Percentiles rank a stretch among this genome's conserved stretches.
phyloP scores from a whole-genome alignment of 2,329 filamentous ascomycete genomes.

The Fusarium tupiense region DNA sequence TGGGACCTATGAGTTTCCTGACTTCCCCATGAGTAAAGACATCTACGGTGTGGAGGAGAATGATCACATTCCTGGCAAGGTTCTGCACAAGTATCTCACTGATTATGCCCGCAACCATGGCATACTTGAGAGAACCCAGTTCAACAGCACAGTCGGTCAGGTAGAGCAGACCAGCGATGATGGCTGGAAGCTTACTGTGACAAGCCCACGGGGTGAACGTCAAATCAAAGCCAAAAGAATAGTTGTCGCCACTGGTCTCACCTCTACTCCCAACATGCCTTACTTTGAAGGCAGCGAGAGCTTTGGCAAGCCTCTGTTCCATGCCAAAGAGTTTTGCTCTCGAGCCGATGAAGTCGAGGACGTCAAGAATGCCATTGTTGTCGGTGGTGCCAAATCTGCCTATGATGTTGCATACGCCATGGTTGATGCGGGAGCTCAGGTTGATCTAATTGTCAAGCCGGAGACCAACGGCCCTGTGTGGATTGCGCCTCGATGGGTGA shows the following conservation, averaged over 20 bases:
- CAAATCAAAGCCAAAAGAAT: constrained; percentile 45
- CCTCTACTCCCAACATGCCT: constrained; percentile 55
- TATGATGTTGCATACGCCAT: constrained; percentile 65
- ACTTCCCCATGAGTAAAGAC: constrained; percentile 65
- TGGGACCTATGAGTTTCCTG: constrained; percentile 62
- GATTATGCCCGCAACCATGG: constrained; percentile 55
- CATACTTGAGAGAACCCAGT: constrained; percentile 56
- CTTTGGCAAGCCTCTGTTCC: constrained; percentile 53
- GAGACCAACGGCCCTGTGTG: constrained; percentile 1
- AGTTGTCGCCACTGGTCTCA: constrained; percentile 60
- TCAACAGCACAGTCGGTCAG: constrained; percentile 60
- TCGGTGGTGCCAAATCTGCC: constrained; percentile 67
- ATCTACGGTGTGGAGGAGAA: constrained; percentile 51
- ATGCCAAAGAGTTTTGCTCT: constrained; percentile 53
- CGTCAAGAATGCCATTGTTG: constrained; percentile 52
- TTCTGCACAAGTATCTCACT: constrained; percentile 50
- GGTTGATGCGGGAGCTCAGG: constrained; percentile 46
- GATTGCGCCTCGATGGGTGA: background rate
- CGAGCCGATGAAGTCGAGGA: constrained; percentile 44
- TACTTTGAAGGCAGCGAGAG: constrained; percentile 47
- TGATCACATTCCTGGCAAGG: constrained; percentile 49
- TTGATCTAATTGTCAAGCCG: background rate
- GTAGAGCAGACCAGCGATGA: constrained; percentile 43
- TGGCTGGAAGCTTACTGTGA: constrained; percentile 15
- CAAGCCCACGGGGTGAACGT: background rate